Percentiles rank a stretch among this genome's conserved stretches.
Conservation (phyloP, 495 filamentous ascomycete species). For the Hypoxylon intermedium region DNA sequence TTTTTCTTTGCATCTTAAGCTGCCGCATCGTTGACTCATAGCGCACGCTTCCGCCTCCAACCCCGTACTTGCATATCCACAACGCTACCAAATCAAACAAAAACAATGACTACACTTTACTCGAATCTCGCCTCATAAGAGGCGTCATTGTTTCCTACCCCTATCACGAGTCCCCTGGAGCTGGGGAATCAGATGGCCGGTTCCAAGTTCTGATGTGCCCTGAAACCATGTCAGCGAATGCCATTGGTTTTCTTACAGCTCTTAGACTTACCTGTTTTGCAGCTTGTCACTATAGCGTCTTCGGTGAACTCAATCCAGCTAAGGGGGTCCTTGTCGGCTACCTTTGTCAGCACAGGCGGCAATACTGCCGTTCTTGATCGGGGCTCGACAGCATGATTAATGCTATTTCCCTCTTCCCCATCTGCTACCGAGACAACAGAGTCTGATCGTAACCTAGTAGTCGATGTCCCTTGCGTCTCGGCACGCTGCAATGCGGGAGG, state of each 20-base stretch:
- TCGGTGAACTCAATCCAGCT: slow-evolving; percentile 91
- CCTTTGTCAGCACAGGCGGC: slow-evolving; percentile 94
- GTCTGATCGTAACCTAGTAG: slow-evolving; percentile 68
- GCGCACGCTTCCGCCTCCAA: no score
- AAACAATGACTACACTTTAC: slow-evolving; percentile 15
- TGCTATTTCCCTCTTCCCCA: slow-evolving; percentile 54
- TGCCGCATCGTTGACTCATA: slow-evolving; percentile 20
- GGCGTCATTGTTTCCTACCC: neutral
- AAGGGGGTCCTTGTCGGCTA: slow-evolving; percentile 82
- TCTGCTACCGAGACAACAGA: slow-evolving; percentile 63
- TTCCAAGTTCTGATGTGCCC: slow-evolving; percentile 91
- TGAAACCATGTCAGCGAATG: slow-evolving; percentile 39
- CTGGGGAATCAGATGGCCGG: slow-evolving; percentile 62
- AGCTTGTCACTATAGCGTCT: slow-evolving; percentile 89
- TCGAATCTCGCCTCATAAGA: neutral
- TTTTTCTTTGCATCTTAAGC: neutral
- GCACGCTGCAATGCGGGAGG: slow-evolving; percentile 54
- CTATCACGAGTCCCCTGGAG: slow-evolving; percentile 25
- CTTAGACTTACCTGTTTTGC: slow-evolving; percentile 73
- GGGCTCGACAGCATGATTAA: slow-evolving; percentile 81
- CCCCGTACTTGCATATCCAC: slow-evolving; percentile 5
- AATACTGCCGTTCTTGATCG: slow-evolving; percentile 80
- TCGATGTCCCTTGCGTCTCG: slow-evolving; percentile 57
- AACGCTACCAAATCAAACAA: slow-evolving; percentile 12
- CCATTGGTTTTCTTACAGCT: neutral